Evolutionary conservation across 345 rosid species (phyloP).

Genomic region (Linum trigynum): DNA sequence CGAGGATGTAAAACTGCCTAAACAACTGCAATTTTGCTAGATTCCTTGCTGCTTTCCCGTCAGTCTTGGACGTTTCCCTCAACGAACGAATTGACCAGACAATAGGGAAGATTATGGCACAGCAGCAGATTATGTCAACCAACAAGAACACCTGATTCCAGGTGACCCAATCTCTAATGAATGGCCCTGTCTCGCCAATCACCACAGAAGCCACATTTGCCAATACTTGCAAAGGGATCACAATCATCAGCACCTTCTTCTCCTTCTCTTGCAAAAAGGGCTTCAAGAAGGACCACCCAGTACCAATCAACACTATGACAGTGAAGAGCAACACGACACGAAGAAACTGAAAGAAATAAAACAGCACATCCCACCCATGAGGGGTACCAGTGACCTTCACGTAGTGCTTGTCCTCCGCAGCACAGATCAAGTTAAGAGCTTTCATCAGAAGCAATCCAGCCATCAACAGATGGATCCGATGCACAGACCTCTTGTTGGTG

Average conservation of each 20-base stretch:
- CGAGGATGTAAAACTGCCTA: slow-evolving; percentile 84
- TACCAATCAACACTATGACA: slow-evolving; percentile 85
- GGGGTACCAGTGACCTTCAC: slow-evolving; percentile 90
- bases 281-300: slow-evolving; percentile 96
- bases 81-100: slow-evolving; percentile 87
- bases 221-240: slow-evolving; percentile 16
- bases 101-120: slow-evolving; percentile 89
- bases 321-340: slow-evolving; percentile 80
- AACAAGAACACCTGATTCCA: slow-evolving; percentile 91
- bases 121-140: slow-evolving; percentile 84
- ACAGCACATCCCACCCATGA: slow-evolving; percentile 90
- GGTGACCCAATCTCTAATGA: slow-evolving; percentile 75
- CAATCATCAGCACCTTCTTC: slow-evolving; percentile 85
- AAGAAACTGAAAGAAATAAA: slow-evolving; percentile 79
- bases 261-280: slow-evolving; percentile 93
- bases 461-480: slow-evolving; percentile 86
- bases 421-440: slow-evolving; percentile 78
- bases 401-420: slow-evolving; percentile 76
- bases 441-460: slow-evolving; percentile 62
- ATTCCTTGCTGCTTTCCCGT: slow-evolving; percentile 88
- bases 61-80: slow-evolving; percentile 83
- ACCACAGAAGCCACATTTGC: slow-evolving; percentile 84
- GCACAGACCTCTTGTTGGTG: slow-evolving; percentile 39
- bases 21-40: slow-evolving; percentile 74
- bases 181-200: slow-evolving; percentile 89